Evolutionary conservation across 2,329 filamentous ascomycete species (phyloP).

Genomic region (Fusarium sp.): DNA sequence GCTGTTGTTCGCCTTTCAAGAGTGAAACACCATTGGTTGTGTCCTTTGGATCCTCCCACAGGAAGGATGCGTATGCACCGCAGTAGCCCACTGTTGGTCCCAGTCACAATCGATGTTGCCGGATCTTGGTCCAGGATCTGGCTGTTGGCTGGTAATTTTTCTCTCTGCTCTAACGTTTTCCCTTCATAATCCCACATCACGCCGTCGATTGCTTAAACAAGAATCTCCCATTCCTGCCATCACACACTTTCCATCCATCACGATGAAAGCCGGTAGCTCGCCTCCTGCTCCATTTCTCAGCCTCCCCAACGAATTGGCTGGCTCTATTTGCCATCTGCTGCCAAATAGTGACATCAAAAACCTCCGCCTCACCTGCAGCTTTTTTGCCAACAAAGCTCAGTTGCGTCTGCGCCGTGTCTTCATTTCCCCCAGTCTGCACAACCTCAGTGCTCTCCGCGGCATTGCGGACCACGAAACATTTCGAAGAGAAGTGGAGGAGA

Average conservation of each 20-base stretch:
- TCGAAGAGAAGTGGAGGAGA: neutral
- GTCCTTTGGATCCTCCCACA: neutral
- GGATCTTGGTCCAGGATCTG: neutral
- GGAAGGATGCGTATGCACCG: neutral
- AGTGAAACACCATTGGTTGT: neutral
- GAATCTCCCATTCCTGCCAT: neutral
- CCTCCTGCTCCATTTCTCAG: neutral
- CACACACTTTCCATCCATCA: too few relatives aligned
- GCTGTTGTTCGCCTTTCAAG: too few relatives aligned
- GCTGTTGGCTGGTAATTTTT: neutral
- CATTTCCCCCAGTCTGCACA: conserved; percentile 1
- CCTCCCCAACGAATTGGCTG: neutral
- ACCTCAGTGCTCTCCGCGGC: neutral
- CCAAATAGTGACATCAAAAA: neutral
- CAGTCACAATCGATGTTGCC: neutral
- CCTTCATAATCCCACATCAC: neutral
- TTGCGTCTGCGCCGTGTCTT: conserved; percentile 1
- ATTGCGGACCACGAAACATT: conserved; percentile 2
- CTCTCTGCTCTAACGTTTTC: neutral
- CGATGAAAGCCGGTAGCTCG: neutral
- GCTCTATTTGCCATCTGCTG: neutral
- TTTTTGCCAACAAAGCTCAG: neutral
- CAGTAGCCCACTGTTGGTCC: neutral
- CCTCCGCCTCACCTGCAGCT: neutral
- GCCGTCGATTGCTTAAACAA: neutral